Conservation (phyloP, 2,329 filamentous ascomycete genomes). For the Ophiocordyceps australis region DNA sequence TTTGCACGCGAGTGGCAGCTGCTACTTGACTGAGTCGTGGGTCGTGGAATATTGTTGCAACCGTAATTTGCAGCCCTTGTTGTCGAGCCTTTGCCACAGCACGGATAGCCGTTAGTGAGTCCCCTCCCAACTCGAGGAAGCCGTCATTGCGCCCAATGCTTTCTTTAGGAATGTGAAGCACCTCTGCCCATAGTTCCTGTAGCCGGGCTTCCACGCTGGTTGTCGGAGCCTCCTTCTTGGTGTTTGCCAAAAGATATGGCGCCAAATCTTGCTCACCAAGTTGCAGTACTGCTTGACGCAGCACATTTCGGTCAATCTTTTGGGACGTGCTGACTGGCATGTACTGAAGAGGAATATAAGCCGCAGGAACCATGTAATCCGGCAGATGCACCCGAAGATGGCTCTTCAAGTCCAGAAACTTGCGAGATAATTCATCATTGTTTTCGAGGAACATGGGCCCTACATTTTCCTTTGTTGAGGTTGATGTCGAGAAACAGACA, state of each 20-base stretch:
- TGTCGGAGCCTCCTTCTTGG: no score
- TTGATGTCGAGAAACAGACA: background rate
- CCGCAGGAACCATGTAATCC: conserved; percentile 3
- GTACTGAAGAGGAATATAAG: conserved; percentile 2
- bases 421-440: background rate
- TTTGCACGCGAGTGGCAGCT: conserved; percentile 3
- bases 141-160: background rate
- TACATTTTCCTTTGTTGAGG: background rate
- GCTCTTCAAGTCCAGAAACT: background rate
- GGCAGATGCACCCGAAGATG: background rate
- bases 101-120: background rate
- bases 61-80: no score
- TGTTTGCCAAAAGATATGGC: background rate
- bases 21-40: background rate
- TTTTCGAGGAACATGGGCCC: background rate
- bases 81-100: no score
- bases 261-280: background rate
- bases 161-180: background rate
- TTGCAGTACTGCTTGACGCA: background rate
- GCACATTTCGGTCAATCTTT: conserved; percentile 2
- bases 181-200: background rate
- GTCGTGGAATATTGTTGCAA: background rate
- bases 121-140: background rate
- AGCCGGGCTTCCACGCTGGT: background rate
- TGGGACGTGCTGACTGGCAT: conserved; percentile 3